phyloP scores from a whole-genome alignment of 2,329 filamentous ascomycete species.

The Coniochaeta hoffmannii region DNA sequence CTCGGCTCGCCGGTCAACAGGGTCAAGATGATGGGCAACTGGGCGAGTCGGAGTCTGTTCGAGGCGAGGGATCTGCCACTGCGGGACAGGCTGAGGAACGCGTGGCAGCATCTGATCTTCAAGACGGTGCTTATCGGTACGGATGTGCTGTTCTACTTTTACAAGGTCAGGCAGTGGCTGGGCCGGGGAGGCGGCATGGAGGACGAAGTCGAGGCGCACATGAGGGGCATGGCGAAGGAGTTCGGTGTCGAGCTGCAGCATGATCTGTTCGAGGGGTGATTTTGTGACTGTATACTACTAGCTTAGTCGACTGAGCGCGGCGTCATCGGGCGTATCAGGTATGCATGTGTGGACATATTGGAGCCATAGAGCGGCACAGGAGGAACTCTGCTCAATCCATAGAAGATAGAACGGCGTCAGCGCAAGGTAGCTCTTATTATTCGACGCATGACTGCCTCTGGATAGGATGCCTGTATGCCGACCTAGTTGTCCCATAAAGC shows the following conservation, averaged over 20 bases:
- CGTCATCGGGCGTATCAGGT: background rate
- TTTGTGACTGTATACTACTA: background rate
- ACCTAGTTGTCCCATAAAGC: too few species aligned
- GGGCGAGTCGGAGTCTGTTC: constrained; percentile 79
- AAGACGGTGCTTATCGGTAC: constrained; percentile 65
- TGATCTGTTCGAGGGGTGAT: constrained; percentile 75
- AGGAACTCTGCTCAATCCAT: background rate
- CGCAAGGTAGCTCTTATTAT: background rate
- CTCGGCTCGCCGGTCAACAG: constrained; percentile 85
- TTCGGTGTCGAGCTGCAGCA: constrained; percentile 89
- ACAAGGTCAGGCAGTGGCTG: constrained; percentile 68
- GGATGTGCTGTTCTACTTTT: constrained; percentile 78
- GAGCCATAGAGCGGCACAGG: background rate
- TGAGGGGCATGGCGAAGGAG: constrained; percentile 82
- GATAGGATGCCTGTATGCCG: too few species aligned
- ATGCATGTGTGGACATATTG: background rate
- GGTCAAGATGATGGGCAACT: constrained; percentile 87
- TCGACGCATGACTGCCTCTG: too few species aligned
- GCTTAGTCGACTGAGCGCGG: background rate
- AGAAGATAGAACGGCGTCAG: background rate
- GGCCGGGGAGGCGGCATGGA: constrained; percentile 82
- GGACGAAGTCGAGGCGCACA: constrained; percentile 81
- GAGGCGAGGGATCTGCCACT: constrained; percentile 61
- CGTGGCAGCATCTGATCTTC: constrained; percentile 76
- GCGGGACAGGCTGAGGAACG: constrained; percentile 57